phyloP scores from a whole-genome alignment of 306 rosid species.

The Lithocarpus polystachyus region DNA sequence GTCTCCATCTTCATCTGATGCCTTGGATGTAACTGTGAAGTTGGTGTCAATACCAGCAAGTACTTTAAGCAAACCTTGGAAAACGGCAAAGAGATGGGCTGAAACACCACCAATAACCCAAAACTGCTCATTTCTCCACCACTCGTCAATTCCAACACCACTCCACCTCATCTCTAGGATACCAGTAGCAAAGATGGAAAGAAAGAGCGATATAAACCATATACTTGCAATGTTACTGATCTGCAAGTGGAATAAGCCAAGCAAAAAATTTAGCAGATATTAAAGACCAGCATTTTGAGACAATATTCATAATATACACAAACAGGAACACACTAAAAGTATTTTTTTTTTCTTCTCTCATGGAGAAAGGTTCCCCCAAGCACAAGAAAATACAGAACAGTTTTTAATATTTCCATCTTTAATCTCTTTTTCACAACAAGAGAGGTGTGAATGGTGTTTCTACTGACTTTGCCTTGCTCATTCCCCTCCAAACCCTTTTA shows the following conservation, averaged over 20 bases:
- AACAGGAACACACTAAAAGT: neutral
- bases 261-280: neutral
- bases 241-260: constrained; percentile 43
- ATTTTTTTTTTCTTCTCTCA: neutral
- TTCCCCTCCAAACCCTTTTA: neutral
- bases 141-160: constrained; percentile 92
- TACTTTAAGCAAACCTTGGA: constrained; percentile 95
- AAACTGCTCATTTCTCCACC: constrained; percentile 99
- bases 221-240: constrained; percentile 94
- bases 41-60: constrained; percentile 95
- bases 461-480: too few relatives aligned
- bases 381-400: neutral
- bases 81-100: constrained; percentile 81
- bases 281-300: neutral
- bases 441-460: too few relatives aligned
- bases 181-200: constrained; percentile 94
- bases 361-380: neutral
- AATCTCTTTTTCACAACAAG: too few relatives aligned
- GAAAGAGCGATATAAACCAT: constrained; percentile 94
- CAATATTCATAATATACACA: neutral
- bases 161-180: constrained; percentile 99
- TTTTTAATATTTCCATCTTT: too few relatives aligned
- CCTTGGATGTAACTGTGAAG: constrained; percentile 98
- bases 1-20: constrained; percentile 93
- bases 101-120: constrained; percentile 99